These are phyloP conservation scores for Trichoderma harzianum DNA, from an alignment of 2,329 filamentous ascomycete genomes.

Conservation along the genomic window DNA sequence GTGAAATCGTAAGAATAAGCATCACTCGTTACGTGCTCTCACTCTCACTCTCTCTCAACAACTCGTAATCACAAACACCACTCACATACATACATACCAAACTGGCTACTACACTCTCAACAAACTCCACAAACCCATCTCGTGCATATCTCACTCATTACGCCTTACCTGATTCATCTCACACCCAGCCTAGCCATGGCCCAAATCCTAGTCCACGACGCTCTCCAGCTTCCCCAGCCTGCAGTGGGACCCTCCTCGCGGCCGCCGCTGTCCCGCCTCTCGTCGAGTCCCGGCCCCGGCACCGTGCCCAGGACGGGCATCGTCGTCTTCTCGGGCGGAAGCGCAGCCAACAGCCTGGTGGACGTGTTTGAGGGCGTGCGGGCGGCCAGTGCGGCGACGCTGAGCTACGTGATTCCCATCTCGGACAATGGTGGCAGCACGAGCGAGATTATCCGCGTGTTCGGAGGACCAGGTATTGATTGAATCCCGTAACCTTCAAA, in stretches of 20 bases:
- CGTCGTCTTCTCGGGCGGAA: conserved; percentile 87
- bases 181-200: background rate
- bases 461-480: conserved; percentile 78
- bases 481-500: background rate
- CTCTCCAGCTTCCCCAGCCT: background rate
- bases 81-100: background rate
- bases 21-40: background rate
- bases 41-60: background rate
- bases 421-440: conserved; percentile 95
- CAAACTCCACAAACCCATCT: background rate
- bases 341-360: conserved; percentile 89
- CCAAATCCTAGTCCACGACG: conserved; percentile 2
- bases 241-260: background rate
- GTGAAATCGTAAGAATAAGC: background rate
- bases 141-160: background rate
- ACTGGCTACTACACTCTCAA: background rate
- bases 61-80: background rate
- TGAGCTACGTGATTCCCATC: conserved; percentile 90
- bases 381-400: conserved; percentile 60
- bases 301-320: conserved; percentile 41
- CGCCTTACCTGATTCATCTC: background rate
- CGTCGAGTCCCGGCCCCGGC: conserved; percentile 23
- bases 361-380: conserved; percentile 76
- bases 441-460: conserved; percentile 88
- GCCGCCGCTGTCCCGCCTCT: conserved; percentile 7